These are phyloP conservation scores for Sclerotinia subarctica DNA, from an alignment of 2,329 filamentous ascomycete species.

Conservation along the genomic window DNA sequence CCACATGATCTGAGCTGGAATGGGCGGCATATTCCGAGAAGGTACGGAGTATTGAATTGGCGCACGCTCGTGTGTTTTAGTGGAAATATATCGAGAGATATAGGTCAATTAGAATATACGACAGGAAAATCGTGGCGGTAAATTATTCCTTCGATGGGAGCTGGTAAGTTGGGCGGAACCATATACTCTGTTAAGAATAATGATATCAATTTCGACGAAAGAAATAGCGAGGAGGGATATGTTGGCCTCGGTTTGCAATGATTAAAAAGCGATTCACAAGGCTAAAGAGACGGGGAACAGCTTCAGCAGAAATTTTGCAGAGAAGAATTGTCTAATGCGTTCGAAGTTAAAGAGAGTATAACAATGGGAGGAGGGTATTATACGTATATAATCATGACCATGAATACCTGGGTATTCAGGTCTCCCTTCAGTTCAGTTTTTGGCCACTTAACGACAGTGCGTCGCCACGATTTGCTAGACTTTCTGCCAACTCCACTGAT, in stretches of 20 bases:
- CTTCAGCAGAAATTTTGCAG: background rate
- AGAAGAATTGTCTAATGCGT: background rate
- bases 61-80: too few relatives aligned
- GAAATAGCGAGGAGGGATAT: background rate
- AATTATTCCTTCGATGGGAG: too few relatives aligned
- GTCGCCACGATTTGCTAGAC: too few relatives aligned
- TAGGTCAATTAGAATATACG: too few relatives aligned
- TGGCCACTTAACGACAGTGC: too few relatives aligned
- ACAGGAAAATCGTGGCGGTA: too few relatives aligned
- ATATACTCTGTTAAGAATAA: background rate
- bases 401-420: background rate
- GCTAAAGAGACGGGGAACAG: background rate
- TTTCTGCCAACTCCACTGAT: too few relatives aligned
- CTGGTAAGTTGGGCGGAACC: too few relatives aligned
- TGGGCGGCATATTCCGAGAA: background rate
- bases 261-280: background rate
- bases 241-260: background rate
- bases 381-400: background rate
- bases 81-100: too few relatives aligned
- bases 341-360: background rate
- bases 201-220: background rate
- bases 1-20: background rate
- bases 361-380: background rate
- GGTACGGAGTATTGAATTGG: background rate
- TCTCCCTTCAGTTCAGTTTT: too few relatives aligned